Evolutionary conservation across 768 basidiomycete genomes (phyloP), one percentile per base, ranked within the genome.

Genomic region (Kwoniella europaea): DNA sequence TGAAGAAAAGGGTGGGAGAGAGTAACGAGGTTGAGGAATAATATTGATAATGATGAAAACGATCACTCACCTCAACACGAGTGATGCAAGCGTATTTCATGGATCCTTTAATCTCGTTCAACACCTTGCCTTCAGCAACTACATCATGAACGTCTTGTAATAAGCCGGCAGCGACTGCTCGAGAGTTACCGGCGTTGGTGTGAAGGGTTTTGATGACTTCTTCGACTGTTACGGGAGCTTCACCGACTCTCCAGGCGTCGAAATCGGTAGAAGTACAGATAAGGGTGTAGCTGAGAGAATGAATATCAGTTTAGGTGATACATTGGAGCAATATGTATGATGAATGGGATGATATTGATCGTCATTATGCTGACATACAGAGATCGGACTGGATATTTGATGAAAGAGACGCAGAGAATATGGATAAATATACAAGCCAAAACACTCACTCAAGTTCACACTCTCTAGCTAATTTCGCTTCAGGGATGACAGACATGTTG

Each of bases 381-480:
- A 24, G 24, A 24, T 24, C 24, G 24, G 24, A 24, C 24, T 24
- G 24, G 24, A 24, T 24, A 24, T 24, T 24, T 24, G 24, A 24
- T 24, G 24, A 24, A 24, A 24, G 24, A 24, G 24, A 24, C 24
- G 24, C 24, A 24, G 24, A 24, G 24, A 24, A 24, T 24, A 24
- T 24, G 24, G 24, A 24, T 24, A 24, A 24, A 24, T 24, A 24
- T 24, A 24, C 24, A 35, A 35, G 7, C 4, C 35, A 35, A 4
- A 68, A 9, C 35, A 84, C 88, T 63, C 69, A 94, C 94, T 91
- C 91, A 13, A 99, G 84, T 85, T 99, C 96, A 1, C 94, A 94
- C 85, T 99, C 95, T 15, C 95, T 86, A 3, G 96, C 96, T 53
- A 98, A 87, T 86, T 98, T 98, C n/a, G 95, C 90, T 85, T 99